These are phyloP conservation scores for Colletotrichum liriopes DNA, from an alignment of 2,329 filamentous ascomycete species.

Conservation along the genomic window DNA sequence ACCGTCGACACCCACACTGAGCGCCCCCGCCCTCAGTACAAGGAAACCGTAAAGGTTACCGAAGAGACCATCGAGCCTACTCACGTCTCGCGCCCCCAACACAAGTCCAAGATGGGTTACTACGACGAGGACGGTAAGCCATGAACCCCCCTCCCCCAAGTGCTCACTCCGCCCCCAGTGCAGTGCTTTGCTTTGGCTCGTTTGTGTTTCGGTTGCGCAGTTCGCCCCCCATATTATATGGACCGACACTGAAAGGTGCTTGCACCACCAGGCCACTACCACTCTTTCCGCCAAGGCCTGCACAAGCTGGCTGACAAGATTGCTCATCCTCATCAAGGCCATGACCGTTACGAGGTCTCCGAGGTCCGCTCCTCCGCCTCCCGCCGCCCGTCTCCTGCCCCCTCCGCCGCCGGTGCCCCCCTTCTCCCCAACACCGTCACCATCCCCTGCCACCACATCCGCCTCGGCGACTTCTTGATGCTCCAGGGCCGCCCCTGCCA, in stretches of 20 bases:
- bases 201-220: slow-evolving; percentile 41
- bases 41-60: slow-evolving; percentile 72
- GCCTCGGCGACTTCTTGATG: slow-evolving; percentile 98
- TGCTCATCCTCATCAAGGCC: slow-evolving; percentile 61
- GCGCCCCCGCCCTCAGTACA: slow-evolving; percentile 52
- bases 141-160: slow-evolving; percentile 7
- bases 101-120: slow-evolving; percentile 75
- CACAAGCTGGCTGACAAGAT: slow-evolving; percentile 73
- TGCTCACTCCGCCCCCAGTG: slow-evolving; percentile 12
- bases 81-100: slow-evolving; percentile 57
- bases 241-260: slow-evolving; percentile 39
- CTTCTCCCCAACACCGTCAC: slow-evolving; percentile 86
- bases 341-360: slow-evolving; percentile 61
- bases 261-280: slow-evolving; percentile 66
- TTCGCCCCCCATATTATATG: slow-evolving; percentile 34
- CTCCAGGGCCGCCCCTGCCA: slow-evolving; percentile 99
- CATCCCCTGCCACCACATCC: slow-evolving; percentile 99
- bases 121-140: slow-evolving; percentile 74
- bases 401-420: slow-evolving; percentile 53
- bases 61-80: slow-evolving; percentile 77
- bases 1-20: slow-evolving; percentile 63
- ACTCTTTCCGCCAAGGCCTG: slow-evolving; percentile 70
- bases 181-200: slow-evolving; percentile 36
- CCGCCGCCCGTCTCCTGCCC: slow-evolving; percentile 50
- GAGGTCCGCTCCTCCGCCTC: slow-evolving; percentile 57